Evolutionary conservation across 768 basidiomycete species (phyloP).

Genomic region (Boletus bicolor): DNA sequence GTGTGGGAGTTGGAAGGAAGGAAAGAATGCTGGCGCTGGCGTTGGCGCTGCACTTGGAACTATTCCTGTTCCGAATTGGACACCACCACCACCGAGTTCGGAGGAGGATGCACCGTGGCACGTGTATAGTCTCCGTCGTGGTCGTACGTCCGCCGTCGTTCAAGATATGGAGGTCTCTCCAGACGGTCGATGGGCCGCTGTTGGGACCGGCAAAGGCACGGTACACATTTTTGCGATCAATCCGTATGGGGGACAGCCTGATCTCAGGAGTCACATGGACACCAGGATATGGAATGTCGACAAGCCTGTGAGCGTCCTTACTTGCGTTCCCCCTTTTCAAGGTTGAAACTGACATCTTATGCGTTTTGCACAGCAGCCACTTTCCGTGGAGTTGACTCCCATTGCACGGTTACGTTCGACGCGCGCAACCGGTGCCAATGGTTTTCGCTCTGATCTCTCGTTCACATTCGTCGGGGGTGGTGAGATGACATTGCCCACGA

Average conservation of each 20-base stretch:
- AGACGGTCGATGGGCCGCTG: slow-evolving; percentile 65
- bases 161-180: slow-evolving; percentile 39
- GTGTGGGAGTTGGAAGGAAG: background rate
- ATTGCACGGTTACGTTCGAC: slow-evolving; percentile 50
- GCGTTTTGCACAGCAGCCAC: slow-evolving; percentile 40
- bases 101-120: slow-evolving; percentile 42
- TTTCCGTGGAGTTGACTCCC: slow-evolving; percentile 44
- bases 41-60: background rate
- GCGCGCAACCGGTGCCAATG: slow-evolving; percentile 28
- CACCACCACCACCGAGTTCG: background rate
- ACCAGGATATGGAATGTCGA: slow-evolving; percentile 54
- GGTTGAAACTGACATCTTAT: background rate
- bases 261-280: slow-evolving; percentile 58
- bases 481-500: slow-evolving; percentile 32
- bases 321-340: background rate
- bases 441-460: slow-evolving; percentile 41
- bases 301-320: slow-evolving; percentile 38
- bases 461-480: slow-evolving; percentile 49
- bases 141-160: slow-evolving; percentile 57
- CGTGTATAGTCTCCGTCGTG: slow-evolving; percentile 68
- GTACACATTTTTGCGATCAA: slow-evolving; percentile 64
- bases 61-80: background rate
- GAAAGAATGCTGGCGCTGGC: slow-evolving; percentile 1
- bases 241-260: slow-evolving; percentile 64
- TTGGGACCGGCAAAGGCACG: too few relatives aligned